Conservation (phyloP, 306 rosid genomes). For the Vigna angularis region DNA sequence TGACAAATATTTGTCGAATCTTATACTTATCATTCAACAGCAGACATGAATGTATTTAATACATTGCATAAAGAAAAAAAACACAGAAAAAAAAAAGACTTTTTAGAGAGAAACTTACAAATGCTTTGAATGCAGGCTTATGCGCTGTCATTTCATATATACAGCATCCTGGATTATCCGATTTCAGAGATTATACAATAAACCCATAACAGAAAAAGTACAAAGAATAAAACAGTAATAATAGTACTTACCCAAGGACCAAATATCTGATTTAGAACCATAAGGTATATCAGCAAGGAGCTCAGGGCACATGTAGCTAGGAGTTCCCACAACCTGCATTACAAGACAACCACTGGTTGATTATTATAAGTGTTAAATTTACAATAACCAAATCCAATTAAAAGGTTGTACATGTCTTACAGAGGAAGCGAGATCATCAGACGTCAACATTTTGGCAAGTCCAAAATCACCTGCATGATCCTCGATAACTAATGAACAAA, state of each 20-base stretch:
- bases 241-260: constrained; percentile 87
- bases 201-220: constrained; percentile 32
- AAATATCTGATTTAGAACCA: constrained; percentile 98
- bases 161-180: constrained; percentile 84
- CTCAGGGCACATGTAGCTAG: constrained; percentile 99
- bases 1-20: background rate
- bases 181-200: constrained; percentile 40
- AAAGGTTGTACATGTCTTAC: constrained; percentile 57
- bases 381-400: constrained; percentile 18
- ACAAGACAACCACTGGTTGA: constrained; percentile 24
- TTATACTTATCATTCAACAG: constrained; percentile 12
- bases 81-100: background rate
- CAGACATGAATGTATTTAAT: constrained; percentile 4
- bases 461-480: constrained; percentile 93
- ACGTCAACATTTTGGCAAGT: constrained; percentile 94
- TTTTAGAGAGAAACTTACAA: constrained; percentile 64
- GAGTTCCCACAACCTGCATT: constrained; percentile 96
- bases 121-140: constrained; percentile 95
- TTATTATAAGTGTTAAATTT: constrained; percentile 32
- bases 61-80: constrained; percentile 24
- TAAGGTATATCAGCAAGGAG: constrained; percentile 99
- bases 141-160: constrained; percentile 91
- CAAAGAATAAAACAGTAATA: constrained; percentile 33
- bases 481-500: constrained; percentile 51
- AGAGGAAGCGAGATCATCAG: constrained; percentile 98